Conservation (phyloP, 352 stramenopile species). For the Phytopythium mirpurense region DNA sequence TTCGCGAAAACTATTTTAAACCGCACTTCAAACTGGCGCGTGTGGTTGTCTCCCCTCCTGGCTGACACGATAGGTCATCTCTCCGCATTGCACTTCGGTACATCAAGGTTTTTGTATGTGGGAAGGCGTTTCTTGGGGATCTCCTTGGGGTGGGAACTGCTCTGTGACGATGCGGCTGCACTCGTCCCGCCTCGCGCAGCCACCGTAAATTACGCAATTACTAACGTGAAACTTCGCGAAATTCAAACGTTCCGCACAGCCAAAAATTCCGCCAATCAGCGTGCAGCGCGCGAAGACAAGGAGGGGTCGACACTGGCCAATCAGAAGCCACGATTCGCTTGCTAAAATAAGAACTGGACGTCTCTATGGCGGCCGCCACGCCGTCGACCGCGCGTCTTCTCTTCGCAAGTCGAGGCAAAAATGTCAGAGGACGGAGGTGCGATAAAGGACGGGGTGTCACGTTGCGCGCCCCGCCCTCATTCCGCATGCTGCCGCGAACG, state of each 20-base stretch:
- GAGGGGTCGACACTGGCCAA: slow-evolving; percentile 18
- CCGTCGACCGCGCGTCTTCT: neutral
- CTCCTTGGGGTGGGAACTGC: slow-evolving; percentile 13
- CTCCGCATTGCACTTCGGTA: neutral
- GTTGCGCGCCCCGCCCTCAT: slow-evolving; percentile 14
- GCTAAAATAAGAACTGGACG: neutral
- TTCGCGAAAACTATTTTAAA: slow-evolving; percentile 14
- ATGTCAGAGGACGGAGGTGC: slow-evolving; percentile 16
- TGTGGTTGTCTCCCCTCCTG: slow-evolving; percentile 6
- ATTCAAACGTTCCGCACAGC: slow-evolving; percentile 1
- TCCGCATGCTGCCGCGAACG: slow-evolving; percentile 22
- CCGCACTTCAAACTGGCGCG: slow-evolving; percentile 12
- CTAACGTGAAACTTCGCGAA: slow-evolving; percentile 10
- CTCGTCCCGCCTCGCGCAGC: neutral
- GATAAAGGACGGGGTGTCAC: slow-evolving; percentile 38
- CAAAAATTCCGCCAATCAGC: slow-evolving; percentile 36
- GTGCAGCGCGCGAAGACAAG: slow-evolving; percentile 24
- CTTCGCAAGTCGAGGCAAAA: neutral
- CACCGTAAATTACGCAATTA: slow-evolving; percentile 9
- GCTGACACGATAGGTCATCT: slow-evolving; percentile 2
- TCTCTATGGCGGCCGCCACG: neutral
- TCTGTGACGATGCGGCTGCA: slow-evolving; percentile 8
- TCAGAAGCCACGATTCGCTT: slow-evolving; percentile 1
- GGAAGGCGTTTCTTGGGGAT: slow-evolving; percentile 6
- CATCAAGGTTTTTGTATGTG: too few relatives aligned